phyloP scores from a whole-genome alignment of 257 asterid species.

The Solanum medicagineum region DNA sequence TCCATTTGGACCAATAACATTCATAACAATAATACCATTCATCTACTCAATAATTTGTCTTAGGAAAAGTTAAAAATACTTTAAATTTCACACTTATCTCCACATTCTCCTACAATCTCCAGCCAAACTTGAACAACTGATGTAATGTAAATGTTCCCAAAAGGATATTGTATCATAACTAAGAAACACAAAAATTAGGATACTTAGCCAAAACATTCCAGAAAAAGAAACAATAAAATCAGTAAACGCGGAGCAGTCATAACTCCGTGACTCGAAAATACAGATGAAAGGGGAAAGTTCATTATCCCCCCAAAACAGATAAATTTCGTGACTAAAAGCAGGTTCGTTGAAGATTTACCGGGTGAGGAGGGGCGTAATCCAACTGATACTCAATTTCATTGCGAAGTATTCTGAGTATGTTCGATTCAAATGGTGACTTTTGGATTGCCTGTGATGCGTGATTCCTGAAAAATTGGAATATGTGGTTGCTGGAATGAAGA shows the following conservation, averaged over 20 bases:
- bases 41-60: neutral
- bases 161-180: neutral
- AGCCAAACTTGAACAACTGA: neutral
- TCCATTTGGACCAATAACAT: neutral
- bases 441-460: neutral
- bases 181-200: neutral
- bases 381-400: slow-evolving; percentile 3
- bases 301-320: neutral
- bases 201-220: neutral
- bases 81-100: neutral
- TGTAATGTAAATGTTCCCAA: neutral
- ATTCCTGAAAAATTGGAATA: neutral
- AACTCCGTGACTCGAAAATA: neutral
- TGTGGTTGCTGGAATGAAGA: neutral
- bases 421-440: neutral
- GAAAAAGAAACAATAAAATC: neutral
- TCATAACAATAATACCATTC: neutral
- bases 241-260: neutral
- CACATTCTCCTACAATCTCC: neutral
- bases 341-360: neutral
- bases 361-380: slow-evolving; percentile 5
- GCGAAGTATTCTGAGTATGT: slow-evolving; percentile 4
- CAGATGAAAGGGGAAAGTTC: neutral
- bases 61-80: neutral
- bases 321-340: neutral